Base-by-base conservation (phyloP, 2,329 filamentous ascomycete species). In the Penicillium sclerotiorum region DNA sequence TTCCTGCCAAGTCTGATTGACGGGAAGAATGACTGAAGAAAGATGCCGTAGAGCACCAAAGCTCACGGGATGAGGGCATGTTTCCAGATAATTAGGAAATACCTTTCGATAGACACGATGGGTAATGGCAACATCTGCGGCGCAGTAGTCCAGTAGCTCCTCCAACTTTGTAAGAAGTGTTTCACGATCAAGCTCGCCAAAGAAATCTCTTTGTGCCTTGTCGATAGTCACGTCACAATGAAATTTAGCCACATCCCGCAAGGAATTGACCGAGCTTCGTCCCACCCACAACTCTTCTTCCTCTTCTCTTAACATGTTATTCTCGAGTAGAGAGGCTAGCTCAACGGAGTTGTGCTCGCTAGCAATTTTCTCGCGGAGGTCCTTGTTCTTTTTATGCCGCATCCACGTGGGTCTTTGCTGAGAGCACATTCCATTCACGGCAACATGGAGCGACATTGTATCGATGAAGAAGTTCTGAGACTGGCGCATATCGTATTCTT, bases 401-500 rank as follows among this genome's bases (percentile, higher is more conserved):
- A 96, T 91, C 94, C 94, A 99, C 0, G 90, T 96, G 8, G 95
- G 94, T 42, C 94, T 83, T 70, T 99, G 94, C 58, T 89, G 87
- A 18, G 94, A 97, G 72, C 94, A 99, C 94, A 99, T 99, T 55
- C 94, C 94, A 67, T 99, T 99, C 20, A 96, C 93, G 2, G 95
- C 95, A 7, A 96, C 93, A 68, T 99, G 94, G 17, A 99, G 77
- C 1, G 93, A 97, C 94, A 99, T 99, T 23, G 94, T 99, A 68
- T 99, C 94, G 44, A 99, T 73, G 67, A 96, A 99, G 36, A 84
- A 87, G 60, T 91, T 97, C 32, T 85, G 83, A 1, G 90, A 87
- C 69, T 96, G 93, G 47, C 83, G 78, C 33, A 97, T 72, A 62
- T 86, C 81, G 68, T 99, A 99, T 68, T 99, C 94, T 67, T 99